A percentile compares a stretch with the other conserved stretches of the same genome.
Evolutionary conservation across 768 basidiomycete genomes (phyloP).

Genomic region (Phlegmacium glaucopus): DNA sequence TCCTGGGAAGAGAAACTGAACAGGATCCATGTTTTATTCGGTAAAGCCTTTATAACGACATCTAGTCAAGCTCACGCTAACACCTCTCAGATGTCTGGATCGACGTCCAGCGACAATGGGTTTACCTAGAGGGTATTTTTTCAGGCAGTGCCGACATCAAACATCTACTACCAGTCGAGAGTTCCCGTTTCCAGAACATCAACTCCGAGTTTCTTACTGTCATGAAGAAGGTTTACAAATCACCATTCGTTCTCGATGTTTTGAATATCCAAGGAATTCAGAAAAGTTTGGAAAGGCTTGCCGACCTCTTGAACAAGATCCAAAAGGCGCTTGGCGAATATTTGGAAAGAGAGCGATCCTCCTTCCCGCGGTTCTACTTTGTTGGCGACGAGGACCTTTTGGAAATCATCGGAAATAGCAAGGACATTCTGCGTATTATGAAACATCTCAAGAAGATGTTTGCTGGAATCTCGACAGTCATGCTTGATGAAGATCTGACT

Average conservation of each 20-base stretch:
- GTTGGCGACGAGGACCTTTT: constrained; percentile 98
- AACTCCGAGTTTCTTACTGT: constrained; percentile 96
- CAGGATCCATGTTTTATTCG: constrained; percentile 94
- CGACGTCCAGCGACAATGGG: constrained; percentile 99
- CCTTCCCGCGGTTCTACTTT: constrained; percentile 99
- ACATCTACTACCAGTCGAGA: constrained; percentile 95
- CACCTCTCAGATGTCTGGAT: constrained; percentile 85
- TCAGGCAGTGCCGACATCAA: constrained; percentile 99
- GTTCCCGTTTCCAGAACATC: constrained; percentile 97
- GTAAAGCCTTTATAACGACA: constrained; percentile 34
- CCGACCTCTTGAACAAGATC: constrained; percentile 95
- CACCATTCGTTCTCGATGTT: constrained; percentile 94
- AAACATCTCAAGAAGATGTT: constrained; percentile 99
- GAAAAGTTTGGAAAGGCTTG: constrained; percentile 94
- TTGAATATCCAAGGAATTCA: constrained; percentile 96
- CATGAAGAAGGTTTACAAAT: constrained; percentile 99
- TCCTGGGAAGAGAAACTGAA: constrained; percentile 98
- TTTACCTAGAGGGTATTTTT: constrained; percentile 98
- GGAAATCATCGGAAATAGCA: constrained; percentile 99
- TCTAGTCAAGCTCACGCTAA: constrained; percentile 5
- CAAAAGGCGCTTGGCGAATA: constrained; percentile 99
- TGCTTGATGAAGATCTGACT: constrained; percentile 82
- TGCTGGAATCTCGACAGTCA: constrained; percentile 90
- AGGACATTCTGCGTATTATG: constrained; percentile 96
- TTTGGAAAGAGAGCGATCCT: constrained; percentile 93